phyloP scores from a whole-genome alignment of 2,329 filamentous ascomycete genomes.

The Aspergillus fischeri region DNA sequence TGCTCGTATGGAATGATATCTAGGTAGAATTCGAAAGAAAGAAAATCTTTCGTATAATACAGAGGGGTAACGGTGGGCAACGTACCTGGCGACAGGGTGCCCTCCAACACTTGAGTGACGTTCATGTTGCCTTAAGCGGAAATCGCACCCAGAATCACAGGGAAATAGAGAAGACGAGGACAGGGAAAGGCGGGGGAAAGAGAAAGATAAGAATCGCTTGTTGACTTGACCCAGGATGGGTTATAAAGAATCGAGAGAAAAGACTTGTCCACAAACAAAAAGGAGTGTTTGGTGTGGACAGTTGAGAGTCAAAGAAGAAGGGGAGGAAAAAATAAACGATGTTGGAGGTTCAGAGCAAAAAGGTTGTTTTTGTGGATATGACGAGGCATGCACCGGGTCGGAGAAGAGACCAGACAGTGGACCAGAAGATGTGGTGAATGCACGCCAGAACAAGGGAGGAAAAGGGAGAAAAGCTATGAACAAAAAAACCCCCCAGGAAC shows the following conservation, averaged over 20 bases:
- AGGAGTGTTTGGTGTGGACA: background rate
- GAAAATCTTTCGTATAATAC: background rate
- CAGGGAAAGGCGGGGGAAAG: slow-evolving; percentile 1
- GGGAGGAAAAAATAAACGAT: slow-evolving; percentile 13
- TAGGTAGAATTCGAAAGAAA: background rate
- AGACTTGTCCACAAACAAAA: background rate
- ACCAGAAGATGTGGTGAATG: slow-evolving; percentile 27
- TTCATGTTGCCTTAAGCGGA: slow-evolving; percentile 64
- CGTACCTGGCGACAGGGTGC: slow-evolving; percentile 89
- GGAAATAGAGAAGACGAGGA: slow-evolving; percentile 13
- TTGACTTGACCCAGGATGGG: background rate
- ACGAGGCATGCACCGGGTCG: slow-evolving; percentile 36
- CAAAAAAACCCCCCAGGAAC: slow-evolving; percentile 1
- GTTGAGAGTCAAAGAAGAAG: slow-evolving; percentile 12
- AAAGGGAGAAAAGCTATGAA: slow-evolving; percentile 6
- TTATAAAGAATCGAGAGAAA: background rate
- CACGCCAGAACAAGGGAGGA: slow-evolving; percentile 16
- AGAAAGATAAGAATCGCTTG: background rate
- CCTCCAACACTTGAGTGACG: slow-evolving; percentile 96
- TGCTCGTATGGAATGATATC: slow-evolving; percentile 1
- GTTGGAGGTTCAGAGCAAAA: slow-evolving; percentile 19
- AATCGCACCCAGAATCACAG: slow-evolving; percentile 19
- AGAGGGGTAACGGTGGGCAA: slow-evolving; percentile 24
- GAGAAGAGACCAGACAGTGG: slow-evolving; percentile 26
- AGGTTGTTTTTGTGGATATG: slow-evolving; percentile 40